Conservation (phyloP, 2,329 filamentous ascomycete genomes). For the Phyllosticta citrichinensis region DNA sequence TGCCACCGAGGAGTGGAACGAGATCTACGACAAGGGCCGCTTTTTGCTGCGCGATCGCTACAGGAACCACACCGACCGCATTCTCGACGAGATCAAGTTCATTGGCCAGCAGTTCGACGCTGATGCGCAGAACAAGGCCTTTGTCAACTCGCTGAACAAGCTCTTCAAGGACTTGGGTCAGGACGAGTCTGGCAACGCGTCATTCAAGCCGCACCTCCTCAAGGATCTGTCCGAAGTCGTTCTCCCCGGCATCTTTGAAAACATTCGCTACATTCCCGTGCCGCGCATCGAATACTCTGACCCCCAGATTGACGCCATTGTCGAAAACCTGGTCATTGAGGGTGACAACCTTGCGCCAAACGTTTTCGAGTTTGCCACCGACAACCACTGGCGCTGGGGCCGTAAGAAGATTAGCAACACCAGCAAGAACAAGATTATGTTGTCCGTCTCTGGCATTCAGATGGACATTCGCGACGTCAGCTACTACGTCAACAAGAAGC, state of each 20-base stretch:
- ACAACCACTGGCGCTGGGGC: constrained; percentile 93
- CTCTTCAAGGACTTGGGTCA: constrained; percentile 86
- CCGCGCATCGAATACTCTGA: constrained; percentile 92
- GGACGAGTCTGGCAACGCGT: constrained; percentile 70
- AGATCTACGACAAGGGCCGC: constrained; percentile 73
- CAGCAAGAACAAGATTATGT: constrained; percentile 73
- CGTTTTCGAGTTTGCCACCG: constrained; percentile 72
- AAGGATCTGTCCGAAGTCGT: constrained; percentile 86
- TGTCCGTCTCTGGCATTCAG: constrained; percentile 82
- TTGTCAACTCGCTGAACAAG: constrained; percentile 66
- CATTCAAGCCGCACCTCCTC: constrained; percentile 86
- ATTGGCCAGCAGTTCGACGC: constrained; percentile 79
- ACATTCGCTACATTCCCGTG: constrained; percentile 79
- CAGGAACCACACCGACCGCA: constrained; percentile 69
- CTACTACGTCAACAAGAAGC: constrained; percentile 91
- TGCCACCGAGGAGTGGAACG: constrained; percentile 73
- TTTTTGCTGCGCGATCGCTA: constrained; percentile 86
- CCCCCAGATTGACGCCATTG: constrained; percentile 69
- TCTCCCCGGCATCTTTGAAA: constrained; percentile 71
- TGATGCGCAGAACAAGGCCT: constrained; percentile 76
- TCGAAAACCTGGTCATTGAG: constrained; percentile 93
- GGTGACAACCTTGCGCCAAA: constrained; percentile 97
- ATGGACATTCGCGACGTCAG: constrained; percentile 82
- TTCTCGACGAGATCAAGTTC: constrained; percentile 87
- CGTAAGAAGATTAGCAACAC: constrained; percentile 77